phyloP scores from a whole-genome alignment of 2,329 filamentous ascomycete species.

The Pyrenophora graminea region DNA sequence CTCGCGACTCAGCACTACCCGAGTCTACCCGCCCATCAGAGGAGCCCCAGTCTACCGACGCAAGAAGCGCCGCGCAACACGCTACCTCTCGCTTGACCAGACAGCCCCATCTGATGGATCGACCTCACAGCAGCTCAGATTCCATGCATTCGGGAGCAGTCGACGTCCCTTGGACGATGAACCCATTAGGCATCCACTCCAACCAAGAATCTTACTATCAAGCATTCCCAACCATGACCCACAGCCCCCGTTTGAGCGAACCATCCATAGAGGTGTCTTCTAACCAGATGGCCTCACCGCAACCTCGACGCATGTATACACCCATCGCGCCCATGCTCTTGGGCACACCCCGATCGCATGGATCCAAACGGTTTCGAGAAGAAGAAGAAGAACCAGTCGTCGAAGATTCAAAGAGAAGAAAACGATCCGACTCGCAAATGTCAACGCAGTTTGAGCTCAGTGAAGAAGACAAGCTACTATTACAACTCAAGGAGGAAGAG shows the following conservation, averaged over 20 bases:
- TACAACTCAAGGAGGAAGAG: slow-evolving; percentile 58
- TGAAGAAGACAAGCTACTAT: slow-evolving; percentile 56
- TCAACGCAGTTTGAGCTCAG: slow-evolving; percentile 49
- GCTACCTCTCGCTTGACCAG: slow-evolving; percentile 14
- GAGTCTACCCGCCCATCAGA: slow-evolving; percentile 27
- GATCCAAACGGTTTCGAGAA: slow-evolving; percentile 45
- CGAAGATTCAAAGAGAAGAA: slow-evolving; percentile 47
- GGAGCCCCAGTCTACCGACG: slow-evolving; percentile 22
- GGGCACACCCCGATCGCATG: slow-evolving; percentile 34
- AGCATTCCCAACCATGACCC: slow-evolving; percentile 22
- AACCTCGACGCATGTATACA: slow-evolving; percentile 49
- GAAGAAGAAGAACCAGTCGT: slow-evolving; percentile 39
- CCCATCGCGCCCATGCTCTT: slow-evolving; percentile 52
- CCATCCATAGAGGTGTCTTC: slow-evolving; percentile 32
- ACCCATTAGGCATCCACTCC: slow-evolving; percentile 48
- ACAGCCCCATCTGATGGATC: slow-evolving; percentile 22
- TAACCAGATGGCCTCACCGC: slow-evolving; percentile 40
- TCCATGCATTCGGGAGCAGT: slow-evolving; percentile 46
- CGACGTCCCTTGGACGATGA: slow-evolving; percentile 47
- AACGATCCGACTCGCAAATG: slow-evolving; percentile 45
- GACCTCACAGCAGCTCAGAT: slow-evolving; percentile 52
- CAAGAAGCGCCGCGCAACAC: slow-evolving; percentile 10
- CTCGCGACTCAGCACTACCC: slow-evolving; percentile 30
- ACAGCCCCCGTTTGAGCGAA: slow-evolving; percentile 43
- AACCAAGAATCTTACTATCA: slow-evolving; percentile 42